Evolutionary conservation across 805 yeast genomes (phyloP).

Genomic region (Hanseniaspora thailandica): DNA sequence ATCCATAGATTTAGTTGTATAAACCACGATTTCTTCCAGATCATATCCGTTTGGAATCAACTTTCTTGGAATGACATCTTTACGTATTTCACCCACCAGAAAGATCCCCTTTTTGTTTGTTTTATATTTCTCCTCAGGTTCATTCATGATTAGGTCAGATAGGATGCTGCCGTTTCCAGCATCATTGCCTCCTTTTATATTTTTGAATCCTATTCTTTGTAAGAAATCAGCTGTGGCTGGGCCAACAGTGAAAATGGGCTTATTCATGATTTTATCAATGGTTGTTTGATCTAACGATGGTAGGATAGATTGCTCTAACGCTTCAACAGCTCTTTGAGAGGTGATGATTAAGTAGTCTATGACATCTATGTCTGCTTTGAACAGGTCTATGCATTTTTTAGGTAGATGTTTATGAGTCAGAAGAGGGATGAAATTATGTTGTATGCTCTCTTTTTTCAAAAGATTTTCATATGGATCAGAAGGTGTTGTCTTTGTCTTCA

Average conservation of each 20-base stretch:
- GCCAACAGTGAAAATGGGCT: slow-evolving; percentile 76
- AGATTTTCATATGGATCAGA: slow-evolving; percentile 49
- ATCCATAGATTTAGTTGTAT: slow-evolving; percentile 46
- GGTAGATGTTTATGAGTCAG: slow-evolving; percentile 51
- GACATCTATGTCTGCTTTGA: slow-evolving; percentile 32
- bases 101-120: slow-evolving; percentile 40
- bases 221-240: slow-evolving; percentile 69
- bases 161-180: slow-evolving; percentile 75
- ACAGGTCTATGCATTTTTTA: slow-evolving; percentile 33
- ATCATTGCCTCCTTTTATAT: slow-evolving; percentile 56
- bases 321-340: slow-evolving; percentile 84
- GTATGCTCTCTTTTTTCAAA: slow-evolving; percentile 30
- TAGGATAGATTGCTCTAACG: slow-evolving; percentile 40
- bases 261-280: slow-evolving; percentile 30
- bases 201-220: slow-evolving; percentile 47
- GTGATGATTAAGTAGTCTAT: slow-evolving; percentile 59
- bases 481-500: slow-evolving; percentile 65
- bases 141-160: slow-evolving; percentile 48
- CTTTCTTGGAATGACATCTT: slow-evolving; percentile 65
- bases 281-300: slow-evolving; percentile 18
- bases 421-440: slow-evolving; percentile 57
- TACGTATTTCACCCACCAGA: slow-evolving; percentile 75
- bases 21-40: slow-evolving; percentile 48
- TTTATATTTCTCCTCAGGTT: slow-evolving; percentile 19
- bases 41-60: slow-evolving; percentile 30